Conservation (phyloP, 2,329 filamentous ascomycete species). For the Intubia oerlemansii region DNA sequence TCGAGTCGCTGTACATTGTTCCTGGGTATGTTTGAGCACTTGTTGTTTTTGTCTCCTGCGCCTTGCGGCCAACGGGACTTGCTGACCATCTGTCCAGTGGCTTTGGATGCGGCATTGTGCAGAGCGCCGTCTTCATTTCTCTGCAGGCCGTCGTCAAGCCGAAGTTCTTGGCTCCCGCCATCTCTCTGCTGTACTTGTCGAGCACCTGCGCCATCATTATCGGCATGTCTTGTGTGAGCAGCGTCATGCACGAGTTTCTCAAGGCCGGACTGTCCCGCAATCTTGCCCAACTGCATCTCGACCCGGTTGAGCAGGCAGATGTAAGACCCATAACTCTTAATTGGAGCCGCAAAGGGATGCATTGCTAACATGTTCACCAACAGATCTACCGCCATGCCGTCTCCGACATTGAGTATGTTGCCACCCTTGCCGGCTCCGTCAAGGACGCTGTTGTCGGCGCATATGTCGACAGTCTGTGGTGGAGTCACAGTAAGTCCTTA, state of each 20-base stretch:
- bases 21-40: conserved; percentile 22
- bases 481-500: conserved; percentile 7
- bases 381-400: conserved; percentile 5
- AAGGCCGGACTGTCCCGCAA: conserved; percentile 8
- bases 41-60: too few relatives aligned
- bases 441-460: conserved; percentile 6
- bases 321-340: too few relatives aligned
- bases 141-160: conserved; percentile 19
- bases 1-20: conserved; percentile 36
- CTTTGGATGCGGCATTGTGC: conserved; percentile 19
- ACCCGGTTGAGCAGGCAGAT: conserved; percentile 7
- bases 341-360: neutral
- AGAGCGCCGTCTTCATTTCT: conserved; percentile 20
- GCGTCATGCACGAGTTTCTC: conserved; percentile 13
- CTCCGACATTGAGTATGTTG: conserved; percentile 7
- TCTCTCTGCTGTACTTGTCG: conserved; percentile 19
- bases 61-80: neutral
- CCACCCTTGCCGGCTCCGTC: conserved; percentile 3
- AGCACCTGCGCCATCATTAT: conserved; percentile 17
- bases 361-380: neutral
- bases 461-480: conserved; percentile 8
- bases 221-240: conserved; percentile 18
- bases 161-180: conserved; percentile 17
- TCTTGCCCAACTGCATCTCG: conserved; percentile 9
- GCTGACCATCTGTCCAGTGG: conserved; percentile 15